Evolutionary conservation across 1,139 yeast species (phyloP), one percentile per base, ranked within the genome.

Genomic region (Pichia sp.): DNA sequence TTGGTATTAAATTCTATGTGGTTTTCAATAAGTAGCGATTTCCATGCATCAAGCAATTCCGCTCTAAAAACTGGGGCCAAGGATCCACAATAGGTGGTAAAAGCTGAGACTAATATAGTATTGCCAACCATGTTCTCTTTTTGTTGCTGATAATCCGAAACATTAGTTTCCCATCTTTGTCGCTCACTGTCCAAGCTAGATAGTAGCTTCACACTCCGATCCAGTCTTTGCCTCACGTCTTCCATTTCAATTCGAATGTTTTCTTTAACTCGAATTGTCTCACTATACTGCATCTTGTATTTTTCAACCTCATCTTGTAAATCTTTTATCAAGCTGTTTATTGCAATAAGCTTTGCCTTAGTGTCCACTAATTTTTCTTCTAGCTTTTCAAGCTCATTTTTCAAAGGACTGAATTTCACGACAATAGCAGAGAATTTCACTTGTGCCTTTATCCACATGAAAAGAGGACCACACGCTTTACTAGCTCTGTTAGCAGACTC

Each of bases 381-480:
- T 8, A 92, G 74, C 2, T 62, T 64, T 8, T 63, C 65, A 3
- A 90, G 89, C 62, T 90, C 96, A 8, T 75, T 76, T 57, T 84
- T 74, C 63, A 93, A 71, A 0, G 99, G 99, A 0, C 83, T 89
- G 34, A 92, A 81, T 47, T 77, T 78, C 48, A 87, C 85, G 48
- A 90, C 71, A 41, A 90, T 86, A 3, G 79, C 67, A 0, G 95
- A 80, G 64, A 86, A 92, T 5, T 77, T 74, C 29, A 90, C 75
- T 61, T 93, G 98, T 0, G 98, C 98, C 56, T 78, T 77, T 0
- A 90, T 95, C 99, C 99, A 93, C 59, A 84, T 85, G 34, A 88
- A 68, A 49, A 93, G 73, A 0, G 99, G 99, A 0, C 97, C 98
- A 73, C 97, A 90, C 0, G 98, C 97, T 65, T 88, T 90, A 70